These are phyloP conservation scores for Aurifilum marmelostoma DNA, from an alignment of 2,329 filamentous ascomycete species.

Conservation along the genomic window DNA sequence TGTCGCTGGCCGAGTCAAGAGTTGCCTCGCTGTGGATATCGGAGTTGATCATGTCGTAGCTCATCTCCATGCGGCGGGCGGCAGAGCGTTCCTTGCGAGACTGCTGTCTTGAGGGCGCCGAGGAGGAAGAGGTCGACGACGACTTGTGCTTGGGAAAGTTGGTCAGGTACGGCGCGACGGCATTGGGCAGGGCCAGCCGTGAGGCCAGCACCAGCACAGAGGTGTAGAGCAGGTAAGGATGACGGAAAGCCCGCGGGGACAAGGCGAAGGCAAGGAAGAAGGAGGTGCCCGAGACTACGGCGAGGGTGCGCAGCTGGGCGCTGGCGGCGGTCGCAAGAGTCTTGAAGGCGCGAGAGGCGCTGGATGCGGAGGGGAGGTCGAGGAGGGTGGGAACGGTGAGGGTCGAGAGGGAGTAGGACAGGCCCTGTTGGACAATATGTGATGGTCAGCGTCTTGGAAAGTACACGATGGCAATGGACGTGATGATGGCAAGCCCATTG, in stretches of 20 bases:
- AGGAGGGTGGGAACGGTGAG: constrained; percentile 81
- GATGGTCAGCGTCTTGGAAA: constrained; percentile 3
- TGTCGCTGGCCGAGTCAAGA: constrained; percentile 48
- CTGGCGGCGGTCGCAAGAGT: constrained; percentile 66
- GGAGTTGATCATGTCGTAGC: constrained; percentile 67
- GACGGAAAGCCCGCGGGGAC: constrained; percentile 73
- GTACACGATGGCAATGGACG: background rate
- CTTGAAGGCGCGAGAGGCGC: constrained; percentile 71
- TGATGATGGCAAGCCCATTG: background rate
- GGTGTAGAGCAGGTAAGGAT: constrained; percentile 91
- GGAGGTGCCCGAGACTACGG: constrained; percentile 69
- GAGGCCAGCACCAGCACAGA: constrained; percentile 69
- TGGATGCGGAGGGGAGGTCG: constrained; percentile 74
- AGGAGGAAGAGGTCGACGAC: constrained; percentile 20
- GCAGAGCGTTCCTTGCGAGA: constrained; percentile 32
- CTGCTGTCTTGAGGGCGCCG: constrained; percentile 16
- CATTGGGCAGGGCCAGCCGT: constrained; percentile 54
- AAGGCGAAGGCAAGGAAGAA: constrained; percentile 78
- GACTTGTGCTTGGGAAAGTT: constrained; percentile 26
- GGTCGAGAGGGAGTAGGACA: constrained; percentile 81
- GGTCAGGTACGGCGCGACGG: constrained; percentile 50
- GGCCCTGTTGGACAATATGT: constrained; percentile 63
- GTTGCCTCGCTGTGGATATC: constrained; percentile 53
- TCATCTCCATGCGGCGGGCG: constrained; percentile 64
- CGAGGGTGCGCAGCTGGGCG: constrained; percentile 68